Percentiles rank a stretch among this genome's conserved stretches.
These are phyloP conservation scores for Diaporthe aspalathi DNA, from an alignment of 2,329 filamentous ascomycete species.

Conservation along the genomic window DNA sequence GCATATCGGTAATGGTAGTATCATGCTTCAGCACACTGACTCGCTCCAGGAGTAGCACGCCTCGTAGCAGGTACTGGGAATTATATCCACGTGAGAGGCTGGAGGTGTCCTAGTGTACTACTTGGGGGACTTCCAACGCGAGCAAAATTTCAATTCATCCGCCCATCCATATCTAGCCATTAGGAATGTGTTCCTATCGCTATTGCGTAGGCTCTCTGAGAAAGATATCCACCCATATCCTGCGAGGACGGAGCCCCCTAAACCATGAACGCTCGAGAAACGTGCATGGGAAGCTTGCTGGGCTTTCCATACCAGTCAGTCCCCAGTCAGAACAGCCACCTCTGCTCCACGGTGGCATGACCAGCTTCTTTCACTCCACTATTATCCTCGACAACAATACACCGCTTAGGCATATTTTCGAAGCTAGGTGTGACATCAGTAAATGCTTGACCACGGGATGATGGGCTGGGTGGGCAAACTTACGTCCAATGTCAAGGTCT, in stretches of 20 bases:
- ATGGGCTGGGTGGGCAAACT: conserved; percentile 56
- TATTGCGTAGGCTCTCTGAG: neutral
- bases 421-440: conserved; percentile 28
- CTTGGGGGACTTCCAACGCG: neutral
- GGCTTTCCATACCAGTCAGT: neutral
- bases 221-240: neutral
- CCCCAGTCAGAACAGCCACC: neutral
- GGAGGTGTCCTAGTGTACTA: neutral
- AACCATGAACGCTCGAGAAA: neutral
- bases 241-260: neutral
- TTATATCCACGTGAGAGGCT: neutral
- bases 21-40: neutral
- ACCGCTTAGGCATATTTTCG: conserved; percentile 34
- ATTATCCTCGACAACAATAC: neutral
- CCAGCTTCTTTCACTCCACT: too few relatives aligned
- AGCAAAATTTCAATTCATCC: neutral
- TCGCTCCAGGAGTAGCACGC: too few relatives aligned
- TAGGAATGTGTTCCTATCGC: neutral
- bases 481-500: conserved; percentile 93
- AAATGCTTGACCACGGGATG: conserved; percentile 12
- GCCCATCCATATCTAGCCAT: neutral
- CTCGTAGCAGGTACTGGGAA: too few relatives aligned
- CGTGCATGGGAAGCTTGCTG: neutral
- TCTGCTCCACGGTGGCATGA: neutral
- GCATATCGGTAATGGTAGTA: neutral